Conservation (phyloP, 2,329 filamentous ascomycete species). For the Nemania abortiva region DNA sequence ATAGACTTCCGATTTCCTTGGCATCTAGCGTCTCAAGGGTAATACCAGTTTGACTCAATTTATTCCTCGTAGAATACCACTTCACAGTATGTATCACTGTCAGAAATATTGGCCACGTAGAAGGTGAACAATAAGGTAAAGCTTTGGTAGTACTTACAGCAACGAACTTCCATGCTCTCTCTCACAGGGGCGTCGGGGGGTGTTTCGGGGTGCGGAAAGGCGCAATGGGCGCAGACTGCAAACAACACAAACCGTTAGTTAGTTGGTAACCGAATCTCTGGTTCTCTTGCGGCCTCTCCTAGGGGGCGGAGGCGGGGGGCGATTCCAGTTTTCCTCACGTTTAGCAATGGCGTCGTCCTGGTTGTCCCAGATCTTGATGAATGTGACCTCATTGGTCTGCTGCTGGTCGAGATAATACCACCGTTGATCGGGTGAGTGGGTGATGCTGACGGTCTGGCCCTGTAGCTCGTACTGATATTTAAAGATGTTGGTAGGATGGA, state of each 20-base stretch:
- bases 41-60: not conserved
- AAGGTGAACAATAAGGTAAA: not conserved
- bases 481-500: constrained; percentile 34
- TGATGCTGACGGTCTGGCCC: constrained; percentile 32
- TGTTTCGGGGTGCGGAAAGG: constrained; percentile 31
- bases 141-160: not conserved
- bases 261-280: not conserved
- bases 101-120: not conserved
- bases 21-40: not conserved
- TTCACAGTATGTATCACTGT: not conserved
- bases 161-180: constrained; percentile 22
- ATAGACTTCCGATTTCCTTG: not conserved
- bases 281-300: not conserved
- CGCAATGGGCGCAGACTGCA: constrained; percentile 42
- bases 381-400: constrained; percentile 30
- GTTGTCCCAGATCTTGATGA: constrained; percentile 41
- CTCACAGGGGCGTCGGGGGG: not conserved
- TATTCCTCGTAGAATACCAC: not conserved
- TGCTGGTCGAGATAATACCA: constrained; percentile 37
- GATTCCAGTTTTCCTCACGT: constrained; percentile 4
- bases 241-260: not conserved
- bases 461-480: constrained; percentile 18
- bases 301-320: too few relatives aligned
- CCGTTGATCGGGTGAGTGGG: constrained; percentile 24
- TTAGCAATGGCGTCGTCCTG: constrained; percentile 22